Evolutionary conservation across 2,329 filamentous ascomycete genomes (phyloP), one percentile per base, ranked within the genome.

Genomic region (Fusarium sp.): DNA sequence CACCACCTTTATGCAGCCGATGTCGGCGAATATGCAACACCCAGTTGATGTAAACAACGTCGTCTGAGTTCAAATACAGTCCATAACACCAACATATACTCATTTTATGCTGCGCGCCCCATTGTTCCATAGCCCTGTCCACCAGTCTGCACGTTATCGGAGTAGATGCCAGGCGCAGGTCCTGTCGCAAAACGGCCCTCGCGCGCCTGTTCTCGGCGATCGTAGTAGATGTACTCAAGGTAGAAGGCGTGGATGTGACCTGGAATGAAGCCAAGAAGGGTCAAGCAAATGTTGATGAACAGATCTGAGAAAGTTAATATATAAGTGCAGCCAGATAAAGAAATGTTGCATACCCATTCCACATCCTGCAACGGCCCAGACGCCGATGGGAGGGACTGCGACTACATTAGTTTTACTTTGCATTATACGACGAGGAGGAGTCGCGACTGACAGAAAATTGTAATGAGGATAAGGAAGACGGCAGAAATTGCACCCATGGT

Each of bases 161-260:
- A 93, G 80, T 92, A 95, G 24, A 95, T 88, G 33, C 92, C 92
- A 0, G 92, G 90, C 4, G 92, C 92, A 5, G 85, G 86, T 14
- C 82, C 78, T 8, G 85, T 83, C 26, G 86, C 83, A 66, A 86
- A 86, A 16, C 86, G 84, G 10, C 92, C 92, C 38, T 88, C 84
- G 50, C 86, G 83, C 5, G 87, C 86, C 79, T 91, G 88, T 75
- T 93, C 91, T 59, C 87, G 88, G 42, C 92, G 91, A 77, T 93
- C 89, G 81, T 92, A 95, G 84, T 95, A 97, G 70, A 97, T 86
- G 80, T 95, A 97, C 82, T 95, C 90, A 69, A 94, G 75, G 80
- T 95, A 96, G 81, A 95, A 95, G 47, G 93, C 93, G 79, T 95
- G 91, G 45, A 95, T 88, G 74, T 94, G 91, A 13, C 93, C 94